Base-by-base conservation (phyloP, 345 rosid genomes). In the Sonneratia alba region DNA sequence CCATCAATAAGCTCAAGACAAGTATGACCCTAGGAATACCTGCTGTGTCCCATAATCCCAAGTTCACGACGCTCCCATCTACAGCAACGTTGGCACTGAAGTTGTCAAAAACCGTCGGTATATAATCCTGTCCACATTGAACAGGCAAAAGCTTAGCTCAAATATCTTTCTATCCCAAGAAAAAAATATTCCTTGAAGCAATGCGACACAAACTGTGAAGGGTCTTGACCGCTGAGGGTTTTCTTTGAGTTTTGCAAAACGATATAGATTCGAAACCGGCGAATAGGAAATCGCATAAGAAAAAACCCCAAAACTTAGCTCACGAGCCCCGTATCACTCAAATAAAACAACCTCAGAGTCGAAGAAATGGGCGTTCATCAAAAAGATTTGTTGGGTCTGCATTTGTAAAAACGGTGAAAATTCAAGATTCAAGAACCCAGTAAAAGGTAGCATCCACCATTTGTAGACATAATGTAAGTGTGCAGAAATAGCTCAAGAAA, bases 41-140 rank as follows among this genome's bases (percentile, higher is more conserved):
- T 78, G 99, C 99, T 78, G 99, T 95, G 67, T 95, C 99, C 99
- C 99, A 95, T n/a, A 92, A 77, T 4, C 99, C 99, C 85, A 95
- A 82, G 77, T 95, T 95, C 38, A 95, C 99, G 68, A 92, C 86
- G 77, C 67, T 91, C 67, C 97, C 99, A 70, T 95, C 98, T 62
- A 92, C 98, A 79, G 96, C 76, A 43, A 95, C 98, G 79, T 92
- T 92, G 56, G 99, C 99, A 83, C 98, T 95, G 87, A 92, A 95
- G 80, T 95, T 95, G 72, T 95, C 99, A 80, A 95, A 95, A 69
- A 95, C 99, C 6, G 99, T 95, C 6, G 99, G 99, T 75, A 92
- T 81, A 75, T 95, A 92, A 79, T 95, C 99, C 99, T 95, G 89
- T 19, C 51, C 61, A 47, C 61, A 66, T 51, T 37, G 32, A 34